Conservation (phyloP, 495 filamentous ascomycete species). For the Annulohypoxylon bovei region DNA sequence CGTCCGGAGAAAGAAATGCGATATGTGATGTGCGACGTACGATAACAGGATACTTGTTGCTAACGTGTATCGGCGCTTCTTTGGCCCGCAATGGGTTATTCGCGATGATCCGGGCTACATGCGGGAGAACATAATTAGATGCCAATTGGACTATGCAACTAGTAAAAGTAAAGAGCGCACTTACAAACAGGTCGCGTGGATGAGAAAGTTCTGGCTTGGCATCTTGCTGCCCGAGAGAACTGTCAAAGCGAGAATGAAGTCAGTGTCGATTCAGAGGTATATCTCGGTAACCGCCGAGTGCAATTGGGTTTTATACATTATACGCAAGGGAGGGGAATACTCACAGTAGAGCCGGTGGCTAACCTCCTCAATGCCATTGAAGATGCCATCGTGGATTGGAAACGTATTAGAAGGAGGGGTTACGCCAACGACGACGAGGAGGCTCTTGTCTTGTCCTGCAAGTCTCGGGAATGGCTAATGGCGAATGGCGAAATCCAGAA, state of each 20-base stretch:
- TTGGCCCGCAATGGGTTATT: constrained; percentile 87
- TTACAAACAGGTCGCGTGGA: constrained; percentile 83
- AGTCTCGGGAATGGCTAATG: constrained; percentile 25
- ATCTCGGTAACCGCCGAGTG: constrained; percentile 11
- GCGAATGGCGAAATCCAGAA: constrained; percentile 8
- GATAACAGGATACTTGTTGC: constrained; percentile 89
- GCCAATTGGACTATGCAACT: constrained; percentile 38
- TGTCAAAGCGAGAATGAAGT: constrained; percentile 32
- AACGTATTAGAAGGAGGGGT: constrained; percentile 16
- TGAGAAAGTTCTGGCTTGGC: constrained; percentile 80
- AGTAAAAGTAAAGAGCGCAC: constrained; percentile 35
- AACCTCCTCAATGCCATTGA: constrained; percentile 63
- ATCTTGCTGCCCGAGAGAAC: constrained; percentile 59
- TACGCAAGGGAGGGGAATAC: constrained; percentile 42
- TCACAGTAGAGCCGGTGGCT: constrained; percentile 56
- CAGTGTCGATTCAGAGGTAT: background rate
- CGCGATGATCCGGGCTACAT: constrained; percentile 74
- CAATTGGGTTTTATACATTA: constrained; percentile 1
- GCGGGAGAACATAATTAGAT: constrained; percentile 26
- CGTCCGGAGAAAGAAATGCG: background rate
- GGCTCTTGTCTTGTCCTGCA: constrained; percentile 47
- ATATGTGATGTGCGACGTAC: constrained; percentile 63
- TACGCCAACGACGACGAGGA: constrained; percentile 30
- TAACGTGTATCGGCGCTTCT: constrained; percentile 85
- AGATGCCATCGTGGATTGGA: constrained; percentile 56